Evolutionary conservation across 371 early-diverging fungal species (phyloP).

Genomic region (Mucor indicus): DNA sequence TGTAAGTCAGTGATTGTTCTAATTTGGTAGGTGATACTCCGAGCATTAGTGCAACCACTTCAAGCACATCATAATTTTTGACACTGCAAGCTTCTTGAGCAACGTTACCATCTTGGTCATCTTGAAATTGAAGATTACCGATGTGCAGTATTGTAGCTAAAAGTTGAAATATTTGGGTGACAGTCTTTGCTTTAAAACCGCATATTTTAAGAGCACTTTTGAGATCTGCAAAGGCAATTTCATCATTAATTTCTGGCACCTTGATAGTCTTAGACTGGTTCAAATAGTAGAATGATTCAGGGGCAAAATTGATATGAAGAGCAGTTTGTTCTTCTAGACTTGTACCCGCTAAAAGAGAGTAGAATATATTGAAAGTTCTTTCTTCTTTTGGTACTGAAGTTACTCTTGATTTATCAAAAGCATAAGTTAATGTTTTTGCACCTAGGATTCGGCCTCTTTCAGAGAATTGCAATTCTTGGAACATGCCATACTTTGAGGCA

Average conservation of each 20-base stretch:
- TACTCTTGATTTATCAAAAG: slow-evolving; percentile 77
- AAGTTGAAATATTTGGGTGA: slow-evolving; percentile 66
- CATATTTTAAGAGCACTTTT: slow-evolving; percentile 67
- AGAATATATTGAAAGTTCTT: slow-evolving; percentile 83
- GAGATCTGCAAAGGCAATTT: slow-evolving; percentile 50
- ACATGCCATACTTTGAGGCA: slow-evolving; percentile 71
- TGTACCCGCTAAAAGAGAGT: slow-evolving; percentile 68
- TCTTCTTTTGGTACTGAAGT: slow-evolving; percentile 59
- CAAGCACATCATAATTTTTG: slow-evolving; percentile 60
- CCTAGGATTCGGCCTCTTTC: slow-evolving; percentile 76
- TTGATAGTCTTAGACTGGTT: slow-evolving; percentile 39
- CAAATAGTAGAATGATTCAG: slow-evolving; percentile 51
- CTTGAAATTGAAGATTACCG: slow-evolving; percentile 68
- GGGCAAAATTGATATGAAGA: slow-evolving; percentile 52
- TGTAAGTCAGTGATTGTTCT: slow-evolving; percentile 67
- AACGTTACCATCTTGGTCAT: slow-evolving; percentile 42
- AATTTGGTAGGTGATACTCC: slow-evolving; percentile 60
- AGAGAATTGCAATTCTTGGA: slow-evolving; percentile 81
- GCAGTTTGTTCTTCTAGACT: slow-evolving; percentile 53
- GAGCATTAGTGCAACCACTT: slow-evolving; percentile 70
- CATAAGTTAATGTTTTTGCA: slow-evolving; percentile 75
- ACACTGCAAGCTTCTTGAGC: slow-evolving; percentile 47
- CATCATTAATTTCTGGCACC: slow-evolving; percentile 29
- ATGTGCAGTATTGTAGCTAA: slow-evolving; percentile 72
- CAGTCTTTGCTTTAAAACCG: slow-evolving; percentile 70